These are phyloP conservation scores for Penicillium ucsense DNA, from an alignment of 495 filamentous ascomycete species.

Conservation along the genomic window DNA sequence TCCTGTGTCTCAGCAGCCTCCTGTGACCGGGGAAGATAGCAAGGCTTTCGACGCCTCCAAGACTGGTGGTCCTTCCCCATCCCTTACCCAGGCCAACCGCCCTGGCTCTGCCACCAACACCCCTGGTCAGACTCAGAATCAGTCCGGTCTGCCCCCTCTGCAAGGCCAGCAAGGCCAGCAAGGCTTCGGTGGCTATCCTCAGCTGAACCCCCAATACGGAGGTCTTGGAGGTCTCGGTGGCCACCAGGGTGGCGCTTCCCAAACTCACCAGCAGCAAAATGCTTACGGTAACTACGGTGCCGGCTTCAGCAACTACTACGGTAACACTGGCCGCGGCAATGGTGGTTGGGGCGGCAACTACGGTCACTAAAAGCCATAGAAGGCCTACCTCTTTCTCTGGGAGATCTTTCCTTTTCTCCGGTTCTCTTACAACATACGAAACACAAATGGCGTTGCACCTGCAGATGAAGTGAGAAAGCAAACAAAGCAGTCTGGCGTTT, in stretches of 20 bases:
- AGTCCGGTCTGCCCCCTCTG: slow-evolving; percentile 59
- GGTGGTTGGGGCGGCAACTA: slow-evolving; percentile 68
- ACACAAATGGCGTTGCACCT: slow-evolving; percentile 32
- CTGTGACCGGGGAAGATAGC: slow-evolving; percentile 55
- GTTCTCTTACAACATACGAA: slow-evolving; percentile 17
- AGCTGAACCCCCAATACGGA: slow-evolving; percentile 64
- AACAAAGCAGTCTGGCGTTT: slow-evolving; percentile 5
- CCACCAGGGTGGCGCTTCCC: slow-evolving; percentile 47
- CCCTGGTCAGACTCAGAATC: slow-evolving; percentile 48
- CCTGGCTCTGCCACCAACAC: slow-evolving; percentile 79
- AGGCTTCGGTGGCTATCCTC: slow-evolving; percentile 67
- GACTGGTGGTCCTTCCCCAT: slow-evolving; percentile 71
- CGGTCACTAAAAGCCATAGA: slow-evolving; percentile 20
- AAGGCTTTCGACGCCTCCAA: slow-evolving; percentile 74
- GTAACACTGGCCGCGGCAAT: slow-evolving; percentile 41
- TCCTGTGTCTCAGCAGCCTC: slow-evolving; percentile 53
- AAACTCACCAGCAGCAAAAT: slow-evolving; percentile 46
- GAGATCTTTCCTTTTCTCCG: slow-evolving; percentile 3
- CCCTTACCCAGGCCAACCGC: slow-evolving; percentile 65
- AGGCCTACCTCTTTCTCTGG: background rate
- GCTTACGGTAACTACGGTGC: slow-evolving; percentile 43
- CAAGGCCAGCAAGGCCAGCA: slow-evolving; percentile 60
- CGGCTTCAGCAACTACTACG: slow-evolving; percentile 47
- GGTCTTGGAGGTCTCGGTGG: slow-evolving; percentile 60
- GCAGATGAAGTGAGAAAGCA: slow-evolving; percentile 22